Evolutionary conservation across 306 rosid species (phyloP).

Genomic region (Chamaecrista fasciculata): DNA sequence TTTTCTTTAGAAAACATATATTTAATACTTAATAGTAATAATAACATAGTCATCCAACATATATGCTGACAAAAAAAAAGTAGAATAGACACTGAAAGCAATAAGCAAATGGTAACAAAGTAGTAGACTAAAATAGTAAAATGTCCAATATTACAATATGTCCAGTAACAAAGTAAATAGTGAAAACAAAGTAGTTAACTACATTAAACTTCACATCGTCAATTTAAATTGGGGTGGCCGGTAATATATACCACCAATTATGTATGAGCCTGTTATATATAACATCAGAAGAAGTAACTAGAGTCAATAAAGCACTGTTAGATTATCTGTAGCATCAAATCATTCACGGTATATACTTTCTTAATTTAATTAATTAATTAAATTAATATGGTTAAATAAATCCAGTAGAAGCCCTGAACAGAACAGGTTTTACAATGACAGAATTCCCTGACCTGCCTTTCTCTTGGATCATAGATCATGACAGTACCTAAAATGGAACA

Average conservation of each 20-base stretch:
- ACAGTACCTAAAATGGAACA: too few relatives aligned
- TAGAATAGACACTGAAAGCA: neutral
- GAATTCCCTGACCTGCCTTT: too few relatives aligned
- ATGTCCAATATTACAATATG: neutral
- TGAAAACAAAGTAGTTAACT: neutral
- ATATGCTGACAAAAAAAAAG: neutral
- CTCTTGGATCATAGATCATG: too few relatives aligned
- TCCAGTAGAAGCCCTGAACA: too few relatives aligned
- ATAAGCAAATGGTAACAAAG: neutral
- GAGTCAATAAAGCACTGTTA: conserved; percentile 21
- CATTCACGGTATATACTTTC: conserved; percentile 1
- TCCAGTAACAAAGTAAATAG: neutral
- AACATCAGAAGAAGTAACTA: conserved; percentile 30
- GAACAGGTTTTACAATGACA: too few relatives aligned
- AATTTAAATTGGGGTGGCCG: conserved; percentile 75
- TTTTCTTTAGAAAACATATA: neutral
- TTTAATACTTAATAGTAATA: neutral
- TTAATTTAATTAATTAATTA: too few relatives aligned
- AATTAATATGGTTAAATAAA: too few relatives aligned
- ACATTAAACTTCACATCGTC: conserved; percentile 11
- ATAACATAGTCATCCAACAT: neutral
- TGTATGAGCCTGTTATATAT: conserved; percentile 75
- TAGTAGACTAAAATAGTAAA: neutral
- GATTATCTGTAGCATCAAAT: conserved; percentile 23
- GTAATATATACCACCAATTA: conserved; percentile 91